These are phyloP conservation scores for Fusarium albidum DNA, from an alignment of 2,329 filamentous ascomycete genomes.

Conservation along the genomic window DNA sequence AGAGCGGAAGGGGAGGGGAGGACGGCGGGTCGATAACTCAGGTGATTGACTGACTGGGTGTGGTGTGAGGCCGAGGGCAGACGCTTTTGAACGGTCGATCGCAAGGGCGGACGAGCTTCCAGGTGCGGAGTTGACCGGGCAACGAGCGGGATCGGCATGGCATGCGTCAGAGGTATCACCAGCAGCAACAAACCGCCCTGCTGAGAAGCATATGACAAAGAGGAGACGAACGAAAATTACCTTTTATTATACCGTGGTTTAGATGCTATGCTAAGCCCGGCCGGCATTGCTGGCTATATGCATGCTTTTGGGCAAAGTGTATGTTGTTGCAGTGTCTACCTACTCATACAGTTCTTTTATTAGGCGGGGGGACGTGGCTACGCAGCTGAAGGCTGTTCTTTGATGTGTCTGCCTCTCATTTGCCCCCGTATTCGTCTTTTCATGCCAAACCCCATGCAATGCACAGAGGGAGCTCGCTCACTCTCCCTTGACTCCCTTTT, in stretches of 20 bases:
- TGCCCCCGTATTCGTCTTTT: conserved; percentile 20
- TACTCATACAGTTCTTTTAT: conserved; percentile 19
- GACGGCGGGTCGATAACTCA: conserved; percentile 18
- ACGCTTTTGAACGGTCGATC: conserved; percentile 28
- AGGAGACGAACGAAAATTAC: not conserved
- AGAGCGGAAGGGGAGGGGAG: conserved; percentile 1
- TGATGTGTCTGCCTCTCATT: conserved; percentile 42
- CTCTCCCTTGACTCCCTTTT: conserved; percentile 49
- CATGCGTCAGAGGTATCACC: conserved; percentile 34
- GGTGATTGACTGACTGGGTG: conserved; percentile 5
- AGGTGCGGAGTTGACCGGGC: conserved; percentile 39
- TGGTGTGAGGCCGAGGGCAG: conserved; percentile 20
- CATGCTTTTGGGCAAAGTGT: conserved; percentile 19
- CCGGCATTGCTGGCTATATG: conserved; percentile 1
- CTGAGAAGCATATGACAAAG: conserved; percentile 12
- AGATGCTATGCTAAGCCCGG: not conserved
- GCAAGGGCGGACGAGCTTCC: conserved; percentile 23
- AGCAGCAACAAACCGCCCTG: conserved; percentile 32
- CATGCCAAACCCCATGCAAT: conserved; percentile 13
- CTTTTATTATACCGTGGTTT: conserved; percentile 19
- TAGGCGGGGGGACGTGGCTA: conserved; percentile 26
- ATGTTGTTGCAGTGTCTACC: conserved; percentile 17
- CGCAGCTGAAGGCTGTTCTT: too few species aligned
- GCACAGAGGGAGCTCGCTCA: conserved; percentile 26
- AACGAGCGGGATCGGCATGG: conserved; percentile 25